phyloP scores from a whole-genome alignment of 352 stramenopile species.

The Phytophthora pistaciae region DNA sequence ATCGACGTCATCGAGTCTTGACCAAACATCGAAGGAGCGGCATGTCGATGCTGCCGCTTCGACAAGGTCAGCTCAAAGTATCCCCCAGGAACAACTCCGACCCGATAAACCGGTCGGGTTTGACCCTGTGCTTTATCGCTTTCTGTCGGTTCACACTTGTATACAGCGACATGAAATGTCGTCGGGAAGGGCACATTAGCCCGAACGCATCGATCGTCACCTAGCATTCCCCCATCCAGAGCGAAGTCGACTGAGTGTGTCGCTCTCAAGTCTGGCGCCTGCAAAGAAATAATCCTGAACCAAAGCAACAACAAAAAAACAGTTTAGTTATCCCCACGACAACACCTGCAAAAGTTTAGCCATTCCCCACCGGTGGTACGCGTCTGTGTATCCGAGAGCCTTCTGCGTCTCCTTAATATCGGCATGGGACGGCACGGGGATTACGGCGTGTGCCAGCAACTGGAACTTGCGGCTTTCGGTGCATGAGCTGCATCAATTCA shows the following conservation, averaged over 20 bases:
- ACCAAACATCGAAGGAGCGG: conserved; percentile 4
- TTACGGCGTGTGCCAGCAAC: conserved; percentile 73
- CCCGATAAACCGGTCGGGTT: conserved; percentile 35
- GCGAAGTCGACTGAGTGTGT: conserved; percentile 57
- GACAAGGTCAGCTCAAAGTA: conserved; percentile 84
- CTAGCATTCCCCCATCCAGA: conserved; percentile 55
- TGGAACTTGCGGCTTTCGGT: conserved; percentile 76
- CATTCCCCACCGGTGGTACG: conserved; percentile 54
- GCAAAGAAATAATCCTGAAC: conserved; percentile 48
- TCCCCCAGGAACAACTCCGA: conserved; percentile 64
- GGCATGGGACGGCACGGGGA: conserved; percentile 67
- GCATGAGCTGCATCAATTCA: conserved; percentile 40
- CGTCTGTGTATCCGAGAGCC: conserved; percentile 45
- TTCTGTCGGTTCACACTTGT: conserved; percentile 37
- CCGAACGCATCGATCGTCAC: conserved; percentile 73
- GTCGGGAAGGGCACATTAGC: conserved; percentile 73
- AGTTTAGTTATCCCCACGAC: not conserved
- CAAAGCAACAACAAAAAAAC: conserved; percentile 1
- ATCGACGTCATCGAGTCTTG: conserved; percentile 68
- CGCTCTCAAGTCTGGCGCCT: conserved; percentile 18
- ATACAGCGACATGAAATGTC: conserved; percentile 67
- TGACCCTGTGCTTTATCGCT: conserved; percentile 21
- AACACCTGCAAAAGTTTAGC: not conserved
- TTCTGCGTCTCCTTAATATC: conserved; percentile 62
- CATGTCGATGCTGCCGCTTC: conserved; percentile 33